Conservation (phyloP, 2,329 filamentous ascomycete species). For the Colletotrichum zoysiae region DNA sequence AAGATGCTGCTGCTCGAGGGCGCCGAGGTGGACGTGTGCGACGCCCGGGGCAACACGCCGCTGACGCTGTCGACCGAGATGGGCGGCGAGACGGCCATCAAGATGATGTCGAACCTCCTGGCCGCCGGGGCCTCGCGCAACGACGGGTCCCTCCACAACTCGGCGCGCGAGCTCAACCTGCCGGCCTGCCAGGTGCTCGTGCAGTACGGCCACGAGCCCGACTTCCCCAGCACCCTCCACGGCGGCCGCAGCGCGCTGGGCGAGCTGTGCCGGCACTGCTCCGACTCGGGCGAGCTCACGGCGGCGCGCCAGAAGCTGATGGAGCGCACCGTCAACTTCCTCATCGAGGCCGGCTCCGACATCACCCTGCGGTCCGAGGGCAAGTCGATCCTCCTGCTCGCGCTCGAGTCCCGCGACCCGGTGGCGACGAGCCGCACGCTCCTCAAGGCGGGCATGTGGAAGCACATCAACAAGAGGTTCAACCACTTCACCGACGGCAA, state of each 20-base stretch:
- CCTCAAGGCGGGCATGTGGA: constrained; percentile 74
- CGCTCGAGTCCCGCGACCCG: constrained; percentile 68
- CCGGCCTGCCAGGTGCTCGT: constrained; percentile 68
- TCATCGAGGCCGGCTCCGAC: constrained; percentile 70
- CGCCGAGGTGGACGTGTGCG: constrained; percentile 70
- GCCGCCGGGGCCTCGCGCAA: constrained; percentile 69
- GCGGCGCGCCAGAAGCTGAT: constrained; percentile 64
- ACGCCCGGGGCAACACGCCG: constrained; percentile 69
- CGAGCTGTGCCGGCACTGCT: constrained; percentile 71
- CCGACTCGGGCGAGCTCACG: constrained; percentile 59
- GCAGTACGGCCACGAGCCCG: constrained; percentile 70
- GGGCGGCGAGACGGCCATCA: constrained; percentile 64
- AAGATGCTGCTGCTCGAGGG: constrained; percentile 68
- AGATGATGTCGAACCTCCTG: constrained; percentile 67
- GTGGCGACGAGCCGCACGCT: constrained; percentile 68
- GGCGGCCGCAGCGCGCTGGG: constrained; percentile 73
- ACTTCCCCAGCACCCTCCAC: constrained; percentile 74
- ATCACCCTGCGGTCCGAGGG: constrained; percentile 66
- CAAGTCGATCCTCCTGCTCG: constrained; percentile 71
- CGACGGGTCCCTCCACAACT: constrained; percentile 76
- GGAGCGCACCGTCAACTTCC: constrained; percentile 67
- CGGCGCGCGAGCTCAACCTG: constrained; percentile 70
- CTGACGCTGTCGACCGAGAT: constrained; percentile 70
- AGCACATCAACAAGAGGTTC: constrained; percentile 70
- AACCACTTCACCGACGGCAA: constrained; percentile 66